phyloP scores from a whole-genome alignment of 2,329 filamentous ascomycete genomes.

The Cytospora schulzeri region DNA sequence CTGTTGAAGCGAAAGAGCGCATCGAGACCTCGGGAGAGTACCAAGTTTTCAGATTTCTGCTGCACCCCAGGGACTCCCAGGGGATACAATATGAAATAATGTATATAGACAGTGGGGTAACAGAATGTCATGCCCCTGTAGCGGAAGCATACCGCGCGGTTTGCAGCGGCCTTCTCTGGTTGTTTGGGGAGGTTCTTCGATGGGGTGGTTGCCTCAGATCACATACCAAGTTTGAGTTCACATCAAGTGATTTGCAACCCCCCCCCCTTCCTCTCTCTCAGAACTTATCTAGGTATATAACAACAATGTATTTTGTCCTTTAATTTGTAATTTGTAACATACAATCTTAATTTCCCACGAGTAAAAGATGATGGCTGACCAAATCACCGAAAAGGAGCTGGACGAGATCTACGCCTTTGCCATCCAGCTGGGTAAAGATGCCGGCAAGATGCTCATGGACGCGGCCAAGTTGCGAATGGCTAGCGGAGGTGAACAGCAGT shows the following conservation, averaged over 20 bases:
- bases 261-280: not conserved
- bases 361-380: constrained; percentile 1
- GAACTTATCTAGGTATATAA: not conserved
- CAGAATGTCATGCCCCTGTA: constrained; percentile 13
- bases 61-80: too few species aligned
- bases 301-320: not conserved
- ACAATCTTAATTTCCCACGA: not conserved
- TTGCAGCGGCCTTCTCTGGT: constrained; percentile 20
- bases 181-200: not conserved
- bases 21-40: too few species aligned
- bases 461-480: constrained; percentile 59
- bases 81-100: too few species aligned
- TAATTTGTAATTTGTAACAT: not conserved
- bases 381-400: constrained; percentile 48
- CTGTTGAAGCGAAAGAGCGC: too few species aligned
- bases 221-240: not conserved
- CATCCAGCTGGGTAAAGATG: constrained; percentile 68
- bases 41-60: too few species aligned
- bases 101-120: constrained; percentile 7
- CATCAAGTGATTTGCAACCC: not conserved
- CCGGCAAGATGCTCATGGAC: constrained; percentile 67
- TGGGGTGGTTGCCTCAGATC: not conserved
- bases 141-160: constrained; percentile 24
- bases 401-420: constrained; percentile 71
- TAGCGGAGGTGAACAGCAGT: constrained; percentile 35